Conservation (phyloP, 768 basidiomycete genomes). For the Sarcodon sp. region DNA sequence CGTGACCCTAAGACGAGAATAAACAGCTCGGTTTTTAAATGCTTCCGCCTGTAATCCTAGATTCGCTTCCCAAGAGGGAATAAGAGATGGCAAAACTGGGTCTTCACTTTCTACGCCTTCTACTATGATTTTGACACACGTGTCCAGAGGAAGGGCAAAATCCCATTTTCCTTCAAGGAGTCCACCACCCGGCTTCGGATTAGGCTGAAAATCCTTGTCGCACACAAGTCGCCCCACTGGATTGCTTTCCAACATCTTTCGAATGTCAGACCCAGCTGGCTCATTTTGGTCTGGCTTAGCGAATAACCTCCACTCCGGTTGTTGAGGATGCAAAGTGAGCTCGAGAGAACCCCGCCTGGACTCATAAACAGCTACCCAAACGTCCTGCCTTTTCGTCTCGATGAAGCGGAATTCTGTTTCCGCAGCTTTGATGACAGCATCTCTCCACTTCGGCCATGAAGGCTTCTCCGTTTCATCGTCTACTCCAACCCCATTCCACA, state of each 20-base stretch:
- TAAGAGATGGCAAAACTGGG: constrained; percentile 16
- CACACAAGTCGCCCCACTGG: constrained; percentile 72
- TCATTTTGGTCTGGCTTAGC: constrained; percentile 53
- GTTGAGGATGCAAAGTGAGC: constrained; percentile 60
- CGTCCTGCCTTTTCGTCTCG: constrained; percentile 76
- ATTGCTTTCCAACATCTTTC: constrained; percentile 46
- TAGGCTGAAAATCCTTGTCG: constrained; percentile 3
- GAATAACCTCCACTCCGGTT: constrained; percentile 81
- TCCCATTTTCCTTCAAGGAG: constrained; percentile 71
- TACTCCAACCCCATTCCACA: constrained; percentile 26
- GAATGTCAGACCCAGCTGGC: constrained; percentile 71
- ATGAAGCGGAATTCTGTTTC: constrained; percentile 67
- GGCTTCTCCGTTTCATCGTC: constrained; percentile 28
- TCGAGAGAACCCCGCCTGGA: constrained; percentile 62
- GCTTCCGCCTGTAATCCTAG: constrained; percentile 59
- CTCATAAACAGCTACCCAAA: constrained; percentile 75
- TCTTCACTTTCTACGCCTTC: constrained; percentile 34
- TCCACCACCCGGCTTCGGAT: constrained; percentile 12
- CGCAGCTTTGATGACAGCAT: constrained; percentile 48
- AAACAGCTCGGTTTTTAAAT: constrained; percentile 55
- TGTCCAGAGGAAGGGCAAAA: constrained; percentile 56
- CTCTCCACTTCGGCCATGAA: constrained; percentile 59
- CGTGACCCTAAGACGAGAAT: constrained; percentile 52
- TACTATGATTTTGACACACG: constrained; percentile 46
- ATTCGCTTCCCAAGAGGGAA: constrained; percentile 77